A percentile compares a stretch with the other conserved stretches of the same genome.
phyloP scores from a whole-genome alignment of 2,329 filamentous ascomycete genomes.

The Ophiostoma australiae region DNA sequence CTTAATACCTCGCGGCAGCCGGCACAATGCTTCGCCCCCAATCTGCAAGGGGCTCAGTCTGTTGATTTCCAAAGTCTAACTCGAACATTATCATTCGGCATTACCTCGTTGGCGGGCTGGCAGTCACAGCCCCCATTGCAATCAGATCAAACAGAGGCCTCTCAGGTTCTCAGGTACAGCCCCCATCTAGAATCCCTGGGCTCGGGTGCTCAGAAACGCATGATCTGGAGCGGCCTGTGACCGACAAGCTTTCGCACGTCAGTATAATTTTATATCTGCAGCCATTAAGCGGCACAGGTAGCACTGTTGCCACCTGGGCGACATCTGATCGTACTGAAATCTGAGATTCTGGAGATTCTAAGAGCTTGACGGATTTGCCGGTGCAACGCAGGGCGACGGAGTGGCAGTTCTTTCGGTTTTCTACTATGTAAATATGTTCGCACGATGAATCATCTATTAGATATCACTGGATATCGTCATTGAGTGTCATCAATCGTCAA shows the following conservation, averaged over 20 bases:
- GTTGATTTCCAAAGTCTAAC: neutral
- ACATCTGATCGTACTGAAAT: neutral
- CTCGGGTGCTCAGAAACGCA: neutral
- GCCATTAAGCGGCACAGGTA: neutral
- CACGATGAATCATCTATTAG: neutral
- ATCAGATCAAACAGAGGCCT: neutral
- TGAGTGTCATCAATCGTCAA: neutral
- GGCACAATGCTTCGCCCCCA: conserved; percentile 6
- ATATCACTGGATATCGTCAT: neutral
- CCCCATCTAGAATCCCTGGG: neutral
- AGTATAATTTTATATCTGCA: too few species aligned
- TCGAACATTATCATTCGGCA: neutral
- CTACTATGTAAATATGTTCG: neutral
- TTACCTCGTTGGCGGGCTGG: too few species aligned
- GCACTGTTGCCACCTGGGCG: neutral
- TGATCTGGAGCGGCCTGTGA: neutral
- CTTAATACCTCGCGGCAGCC: neutral
- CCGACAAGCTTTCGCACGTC: neutral
- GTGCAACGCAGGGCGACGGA: neutral
- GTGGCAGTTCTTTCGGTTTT: neutral
- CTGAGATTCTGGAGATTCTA: neutral
- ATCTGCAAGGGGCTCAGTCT: neutral
- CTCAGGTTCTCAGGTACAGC: neutral
- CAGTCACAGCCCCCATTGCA: neutral
- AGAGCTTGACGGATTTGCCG: neutral